Evolutionary conservation across 176 grass and related monocot species (phyloP).

Genomic region (Calamus simplicifolius): DNA sequence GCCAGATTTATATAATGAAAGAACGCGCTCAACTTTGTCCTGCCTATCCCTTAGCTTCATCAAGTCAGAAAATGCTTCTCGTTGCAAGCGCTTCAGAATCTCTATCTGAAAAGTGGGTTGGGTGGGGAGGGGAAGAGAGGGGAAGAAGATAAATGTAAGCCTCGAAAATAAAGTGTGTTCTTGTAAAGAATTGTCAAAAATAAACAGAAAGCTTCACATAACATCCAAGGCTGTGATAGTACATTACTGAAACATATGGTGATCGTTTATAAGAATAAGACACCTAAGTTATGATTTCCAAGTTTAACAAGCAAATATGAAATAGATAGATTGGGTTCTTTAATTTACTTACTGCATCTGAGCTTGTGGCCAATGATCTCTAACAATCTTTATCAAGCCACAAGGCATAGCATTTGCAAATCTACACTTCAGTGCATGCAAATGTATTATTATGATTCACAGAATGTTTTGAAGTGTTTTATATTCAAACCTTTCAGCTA

Average conservation of each 20-base stretch:
- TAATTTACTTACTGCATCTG: no score
- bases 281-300: no score
- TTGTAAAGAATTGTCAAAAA: background rate
- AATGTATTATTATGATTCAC: no score
- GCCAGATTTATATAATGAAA: conserved; percentile 33
- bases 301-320: no score
- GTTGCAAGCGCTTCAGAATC: conserved; percentile 64
- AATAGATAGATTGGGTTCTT: no score
- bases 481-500: no score
- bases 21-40: conserved; percentile 61
- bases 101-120: conserved; percentile 30
- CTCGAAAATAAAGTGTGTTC: background rate
- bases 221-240: background rate
- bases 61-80: conserved; percentile 66
- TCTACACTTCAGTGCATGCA: no score
- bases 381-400: no score
- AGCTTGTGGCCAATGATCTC: no score
- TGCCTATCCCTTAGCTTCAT: conserved; percentile 79
- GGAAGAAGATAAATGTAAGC: background rate
- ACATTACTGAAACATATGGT: background rate
- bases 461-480: no score
- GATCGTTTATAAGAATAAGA: no score
- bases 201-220: background rate
- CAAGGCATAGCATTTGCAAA: no score
- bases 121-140: background rate